Percentiles rank a stretch among this genome's conserved stretches.
Evolutionary conservation across 371 early-diverging fungal species (phyloP).

Genomic region (Syncephalis plumigaleata): DNA sequence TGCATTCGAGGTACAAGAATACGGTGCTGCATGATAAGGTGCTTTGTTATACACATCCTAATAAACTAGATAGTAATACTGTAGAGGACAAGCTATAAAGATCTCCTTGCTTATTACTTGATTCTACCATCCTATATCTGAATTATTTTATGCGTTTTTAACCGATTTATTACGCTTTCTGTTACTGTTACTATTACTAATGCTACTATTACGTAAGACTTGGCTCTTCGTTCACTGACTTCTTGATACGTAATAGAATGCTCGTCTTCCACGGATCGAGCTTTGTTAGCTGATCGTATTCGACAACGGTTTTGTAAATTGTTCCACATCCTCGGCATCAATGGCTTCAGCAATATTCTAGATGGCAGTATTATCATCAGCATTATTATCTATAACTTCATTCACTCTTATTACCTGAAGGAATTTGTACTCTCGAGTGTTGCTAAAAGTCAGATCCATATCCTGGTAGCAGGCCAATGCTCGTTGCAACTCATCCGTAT

Average conservation of each 20-base stretch:
- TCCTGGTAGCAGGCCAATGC: conserved; percentile 61
- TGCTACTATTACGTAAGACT: conserved; percentile 15
- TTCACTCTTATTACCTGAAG: conserved; percentile 47
- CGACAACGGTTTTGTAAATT: conserved; percentile 61
- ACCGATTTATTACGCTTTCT: background rate
- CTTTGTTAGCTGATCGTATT: conserved; percentile 72
- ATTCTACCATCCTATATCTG: too few relatives aligned
- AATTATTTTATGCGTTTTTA: background rate
- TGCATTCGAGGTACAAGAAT: too few relatives aligned
- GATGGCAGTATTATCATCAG: too few relatives aligned
- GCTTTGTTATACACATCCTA: too few relatives aligned
- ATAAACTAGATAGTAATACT: too few relatives aligned
- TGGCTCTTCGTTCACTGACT: conserved; percentile 47
- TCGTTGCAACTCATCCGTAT: conserved; percentile 47
- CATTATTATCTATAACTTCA: too few relatives aligned
- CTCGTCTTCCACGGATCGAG: conserved; percentile 92
- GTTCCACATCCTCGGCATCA: conserved; percentile 58
- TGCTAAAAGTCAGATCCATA: conserved; percentile 71
- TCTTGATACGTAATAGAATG: conserved; percentile 76
- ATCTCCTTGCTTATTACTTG: too few relatives aligned
- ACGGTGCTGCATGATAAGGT: too few relatives aligned
- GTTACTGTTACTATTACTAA: too few relatives aligned
- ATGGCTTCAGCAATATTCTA: conserved; percentile 53
- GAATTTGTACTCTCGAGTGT: conserved; percentile 73
- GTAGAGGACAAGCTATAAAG: too few relatives aligned